These are phyloP conservation scores for Croton laevigatus DNA, from an alignment of 441 rosid species.

Conservation along the genomic window DNA sequence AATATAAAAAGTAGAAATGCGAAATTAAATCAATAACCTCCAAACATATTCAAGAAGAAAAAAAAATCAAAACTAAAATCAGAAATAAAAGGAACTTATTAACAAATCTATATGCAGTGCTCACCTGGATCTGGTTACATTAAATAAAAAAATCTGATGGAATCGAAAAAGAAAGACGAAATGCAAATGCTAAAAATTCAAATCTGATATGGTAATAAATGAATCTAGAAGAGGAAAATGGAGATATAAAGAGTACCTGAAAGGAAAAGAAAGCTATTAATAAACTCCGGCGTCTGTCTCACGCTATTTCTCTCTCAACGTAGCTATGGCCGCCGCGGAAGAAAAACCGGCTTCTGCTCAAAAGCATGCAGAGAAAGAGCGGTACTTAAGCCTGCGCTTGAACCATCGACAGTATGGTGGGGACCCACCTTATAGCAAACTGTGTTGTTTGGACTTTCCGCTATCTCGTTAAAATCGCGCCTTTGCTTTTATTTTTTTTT, in stretches of 20 bases:
- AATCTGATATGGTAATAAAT: not conserved
- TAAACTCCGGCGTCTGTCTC: not conserved
- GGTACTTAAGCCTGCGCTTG: not conserved
- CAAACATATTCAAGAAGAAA: not conserved
- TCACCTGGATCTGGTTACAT: not conserved
- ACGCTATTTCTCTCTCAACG: not conserved
- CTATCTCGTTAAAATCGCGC: not conserved
- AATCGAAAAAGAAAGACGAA: not conserved
- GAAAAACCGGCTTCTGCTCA: not conserved
- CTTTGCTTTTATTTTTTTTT: not conserved
- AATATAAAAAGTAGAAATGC: too few species aligned
- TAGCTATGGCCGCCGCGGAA: not conserved
- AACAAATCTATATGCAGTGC: not conserved
- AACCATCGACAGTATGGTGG: not conserved
- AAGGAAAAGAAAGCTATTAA: not conserved
- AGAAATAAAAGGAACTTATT: not conserved
- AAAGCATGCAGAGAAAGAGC: not conserved
- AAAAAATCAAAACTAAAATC: not conserved
- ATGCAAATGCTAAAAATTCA: not conserved
- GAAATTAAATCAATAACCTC: too few species aligned
- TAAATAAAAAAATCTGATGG: not conserved
- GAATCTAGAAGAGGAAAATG: not conserved
- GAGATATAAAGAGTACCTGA: not conserved
- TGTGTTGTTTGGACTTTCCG: not conserved
- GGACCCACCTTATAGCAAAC: not conserved